Base-by-base conservation (phyloP, 257 asterid species). In the Plantago elongata region DNA sequence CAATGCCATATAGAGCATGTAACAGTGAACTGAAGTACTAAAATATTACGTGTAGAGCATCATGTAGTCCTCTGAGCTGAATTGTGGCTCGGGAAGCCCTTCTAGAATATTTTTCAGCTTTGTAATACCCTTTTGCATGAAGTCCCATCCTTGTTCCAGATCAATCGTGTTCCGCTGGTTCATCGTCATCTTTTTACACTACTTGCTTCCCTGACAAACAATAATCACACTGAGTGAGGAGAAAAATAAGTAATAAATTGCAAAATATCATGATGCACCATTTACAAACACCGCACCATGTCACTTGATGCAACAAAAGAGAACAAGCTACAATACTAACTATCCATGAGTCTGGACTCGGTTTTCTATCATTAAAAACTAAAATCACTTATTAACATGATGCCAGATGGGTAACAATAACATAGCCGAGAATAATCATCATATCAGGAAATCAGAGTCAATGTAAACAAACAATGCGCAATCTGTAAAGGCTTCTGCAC, bases 71-170 rank as follows among this genome's bases (percentile, higher is more conserved):
- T 89, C 97, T 4, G 97, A 72, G 76, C 81, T 82, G 84, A 93
- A 93, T 62, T 93, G 99, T 13, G 96, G 81, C 77, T 89, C 97
- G 0, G 95, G 94, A 49, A 73, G 65, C 66, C 90, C 97, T 83
- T 93, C 99, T 10, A 93, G 83, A 76, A 93, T 93, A 63, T 76
- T 78, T 78, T 79, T 89, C 72, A 93, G 87, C 81, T 89, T 93
- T 9, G 84, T 79, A 29, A 93, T 85, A 72, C 99, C 99, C 40
- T 72, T 79, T 70, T 89, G 91, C 97, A 93, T 89, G 54, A 84
- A 77, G 17, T 87, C 91, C 99, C 96, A 93, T 69, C 99, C 99
- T 68, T 87, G 88, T 5, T 93, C 97, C 65, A 93, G 78, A 69
- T 83, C 94, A 60, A 87, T 89, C 15, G 86, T 83, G 60, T 75